phyloP scores from a whole-genome alignment of 2,329 filamentous ascomycete species.

The Phaeoacremonium minimum region DNA sequence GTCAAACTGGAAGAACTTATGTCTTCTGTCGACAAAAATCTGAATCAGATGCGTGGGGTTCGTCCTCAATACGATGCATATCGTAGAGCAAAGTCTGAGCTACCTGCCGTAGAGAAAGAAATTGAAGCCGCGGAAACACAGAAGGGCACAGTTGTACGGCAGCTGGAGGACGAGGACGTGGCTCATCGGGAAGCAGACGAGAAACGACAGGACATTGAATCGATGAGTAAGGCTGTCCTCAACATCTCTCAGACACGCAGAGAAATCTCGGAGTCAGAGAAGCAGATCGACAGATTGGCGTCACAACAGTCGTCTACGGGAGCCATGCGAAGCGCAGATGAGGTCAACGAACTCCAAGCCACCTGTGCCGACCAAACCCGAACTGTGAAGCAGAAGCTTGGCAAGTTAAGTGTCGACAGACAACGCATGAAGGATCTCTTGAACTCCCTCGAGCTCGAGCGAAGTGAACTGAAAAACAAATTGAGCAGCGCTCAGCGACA shows the following conservation, averaged over 20 bases:
- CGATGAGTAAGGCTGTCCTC: slow-evolving; percentile 69
- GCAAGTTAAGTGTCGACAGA: slow-evolving; percentile 63
- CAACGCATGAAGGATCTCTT: slow-evolving; percentile 68
- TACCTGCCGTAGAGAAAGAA: slow-evolving; percentile 65
- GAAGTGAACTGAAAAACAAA: slow-evolving; percentile 69
- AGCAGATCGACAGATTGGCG: slow-evolving; percentile 70
- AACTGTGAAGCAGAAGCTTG: slow-evolving; percentile 56
- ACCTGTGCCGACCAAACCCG: slow-evolving; percentile 64
- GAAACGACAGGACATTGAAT: slow-evolving; percentile 52
- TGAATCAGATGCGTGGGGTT: slow-evolving; percentile 58
- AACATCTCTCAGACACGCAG: slow-evolving; percentile 68
- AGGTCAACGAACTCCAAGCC: slow-evolving; percentile 75
- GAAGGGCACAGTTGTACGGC: slow-evolving; percentile 52
- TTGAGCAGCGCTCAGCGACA: slow-evolving; percentile 67
- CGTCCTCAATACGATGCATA: slow-evolving; percentile 71
- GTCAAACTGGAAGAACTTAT: slow-evolving; percentile 38
- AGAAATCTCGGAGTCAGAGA: slow-evolving; percentile 67
- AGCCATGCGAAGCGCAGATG: slow-evolving; percentile 67
- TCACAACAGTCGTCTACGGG: slow-evolving; percentile 68
- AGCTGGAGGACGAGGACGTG: slow-evolving; percentile 65
- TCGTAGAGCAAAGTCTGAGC: slow-evolving; percentile 63
- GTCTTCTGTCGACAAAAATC: slow-evolving; percentile 20
- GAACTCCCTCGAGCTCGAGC: slow-evolving; percentile 69
- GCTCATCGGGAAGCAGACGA: slow-evolving; percentile 60
- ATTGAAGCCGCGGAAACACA: slow-evolving; percentile 49